A percentile compares a stretch with the other conserved stretches of the same genome.
phyloP scores from a whole-genome alignment of 73 alveolate species.

The Stentor roeselii region DNA sequence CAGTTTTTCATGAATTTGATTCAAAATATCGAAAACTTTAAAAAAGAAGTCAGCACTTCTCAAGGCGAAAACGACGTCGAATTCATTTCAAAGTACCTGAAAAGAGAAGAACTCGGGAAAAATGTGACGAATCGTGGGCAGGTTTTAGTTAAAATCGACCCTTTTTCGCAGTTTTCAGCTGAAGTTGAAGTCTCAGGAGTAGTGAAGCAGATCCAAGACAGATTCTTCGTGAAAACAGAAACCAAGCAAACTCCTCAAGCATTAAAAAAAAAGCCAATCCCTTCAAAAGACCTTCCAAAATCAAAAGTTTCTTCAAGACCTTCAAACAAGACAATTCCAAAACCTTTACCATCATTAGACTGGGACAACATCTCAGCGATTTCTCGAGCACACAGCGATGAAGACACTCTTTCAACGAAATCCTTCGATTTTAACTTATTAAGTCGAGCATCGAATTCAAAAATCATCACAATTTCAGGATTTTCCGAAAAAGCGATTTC shows the following conservation, averaged over 20 bases:
- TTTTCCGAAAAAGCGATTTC: conserved; percentile 3
- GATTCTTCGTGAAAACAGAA: background rate
- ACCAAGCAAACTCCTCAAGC: background rate
- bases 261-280: background rate
- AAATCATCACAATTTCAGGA: background rate
- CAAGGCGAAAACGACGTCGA: background rate
- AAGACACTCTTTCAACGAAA: background rate
- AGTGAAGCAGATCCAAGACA: background rate
- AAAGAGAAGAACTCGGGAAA: conserved; percentile 5
- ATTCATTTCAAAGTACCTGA: background rate
- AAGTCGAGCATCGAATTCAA: background rate
- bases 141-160: background rate
- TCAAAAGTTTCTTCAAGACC: background rate
- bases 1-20: background rate
- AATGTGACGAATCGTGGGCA: background rate
- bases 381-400: background rate
- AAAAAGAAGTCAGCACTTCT: background rate
- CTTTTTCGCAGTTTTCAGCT: background rate
- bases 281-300: background rate
- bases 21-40: background rate
- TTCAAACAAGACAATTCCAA: background rate
- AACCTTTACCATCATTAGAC: background rate
- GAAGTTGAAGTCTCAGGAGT: background rate
- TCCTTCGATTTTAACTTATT: background rate
- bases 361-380: background rate